Conservation (phyloP, 345 rosid species). For the Salix brachista region DNA sequence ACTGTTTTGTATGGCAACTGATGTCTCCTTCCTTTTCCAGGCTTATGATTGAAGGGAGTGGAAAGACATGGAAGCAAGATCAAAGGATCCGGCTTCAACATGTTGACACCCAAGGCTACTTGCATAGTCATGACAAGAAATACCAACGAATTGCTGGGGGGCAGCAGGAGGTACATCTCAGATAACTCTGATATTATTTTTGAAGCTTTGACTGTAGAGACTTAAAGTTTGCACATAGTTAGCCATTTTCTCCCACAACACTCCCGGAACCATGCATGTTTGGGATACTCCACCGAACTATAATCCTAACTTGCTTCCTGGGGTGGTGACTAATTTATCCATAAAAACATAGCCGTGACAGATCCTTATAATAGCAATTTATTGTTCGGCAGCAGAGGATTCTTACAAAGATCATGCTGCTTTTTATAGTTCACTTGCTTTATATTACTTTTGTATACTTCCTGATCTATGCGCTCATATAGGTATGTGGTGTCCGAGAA, state of each 20-base stretch:
- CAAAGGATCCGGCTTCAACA: constrained; percentile 91
- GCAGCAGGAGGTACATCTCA: constrained; percentile 78
- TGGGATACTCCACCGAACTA: not conserved
- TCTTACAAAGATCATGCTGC: not conserved
- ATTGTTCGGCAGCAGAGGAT: not conserved
- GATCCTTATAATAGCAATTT: not conserved
- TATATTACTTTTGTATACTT: not conserved
- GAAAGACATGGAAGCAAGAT: constrained; percentile 92
- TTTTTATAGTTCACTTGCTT: not conserved
- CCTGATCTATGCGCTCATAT: constrained; percentile 4
- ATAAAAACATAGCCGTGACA: not conserved
- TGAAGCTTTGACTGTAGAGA: not conserved
- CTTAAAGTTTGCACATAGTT: not conserved
- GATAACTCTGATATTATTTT: not conserved
- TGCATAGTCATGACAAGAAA: constrained; percentile 96
- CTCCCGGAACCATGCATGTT: not conserved
- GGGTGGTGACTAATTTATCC: not conserved
- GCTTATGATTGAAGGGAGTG: constrained; percentile 84
- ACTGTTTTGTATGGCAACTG: constrained; percentile 12
- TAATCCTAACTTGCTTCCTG: not conserved
- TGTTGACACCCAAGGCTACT: constrained; percentile 86
- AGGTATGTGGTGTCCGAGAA: constrained; percentile 89
- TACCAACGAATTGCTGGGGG: constrained; percentile 97
- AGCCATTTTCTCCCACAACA: not conserved
- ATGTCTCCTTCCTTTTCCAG: constrained; percentile 32